phyloP scores from a whole-genome alignment of 2,329 filamentous ascomycete genomes.

The Aspergillus vadensis region DNA sequence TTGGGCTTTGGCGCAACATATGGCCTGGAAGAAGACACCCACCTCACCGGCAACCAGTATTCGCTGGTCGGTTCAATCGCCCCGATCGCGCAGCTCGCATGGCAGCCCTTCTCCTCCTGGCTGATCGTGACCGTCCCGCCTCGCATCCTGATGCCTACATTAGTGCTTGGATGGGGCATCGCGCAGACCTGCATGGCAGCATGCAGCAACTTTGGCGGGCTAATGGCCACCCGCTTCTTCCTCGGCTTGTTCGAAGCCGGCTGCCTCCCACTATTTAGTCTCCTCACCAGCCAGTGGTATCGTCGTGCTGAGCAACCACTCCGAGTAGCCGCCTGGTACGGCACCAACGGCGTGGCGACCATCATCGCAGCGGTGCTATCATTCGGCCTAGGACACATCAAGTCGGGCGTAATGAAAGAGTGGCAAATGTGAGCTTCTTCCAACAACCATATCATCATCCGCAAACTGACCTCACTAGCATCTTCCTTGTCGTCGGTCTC shows the following conservation, averaged over 20 bases:
- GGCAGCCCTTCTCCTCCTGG: slow-evolving; percentile 62
- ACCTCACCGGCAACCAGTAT: slow-evolving; percentile 58
- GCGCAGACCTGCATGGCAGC: slow-evolving; percentile 52
- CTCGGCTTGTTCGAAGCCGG: slow-evolving; percentile 57
- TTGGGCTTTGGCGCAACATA: slow-evolving; percentile 62
- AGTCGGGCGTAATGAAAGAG: slow-evolving; percentile 43
- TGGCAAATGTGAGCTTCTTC: slow-evolving; percentile 52
- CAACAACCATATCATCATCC: no score
- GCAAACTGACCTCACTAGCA: slow-evolving; percentile 29
- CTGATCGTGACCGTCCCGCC: slow-evolving; percentile 65
- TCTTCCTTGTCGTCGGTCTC: slow-evolving; percentile 64
- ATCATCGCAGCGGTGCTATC: slow-evolving; percentile 60
- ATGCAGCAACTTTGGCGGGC: slow-evolving; percentile 48
- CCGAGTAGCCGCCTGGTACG: slow-evolving; percentile 67
- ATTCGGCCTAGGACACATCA: slow-evolving; percentile 60
- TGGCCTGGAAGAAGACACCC: slow-evolving; percentile 53
- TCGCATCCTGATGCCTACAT: slow-evolving; percentile 57
- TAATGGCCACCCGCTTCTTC: slow-evolving; percentile 55
- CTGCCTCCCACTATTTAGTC: slow-evolving; percentile 48
- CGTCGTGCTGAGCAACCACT: slow-evolving; percentile 61
- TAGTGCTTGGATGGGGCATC: slow-evolving; percentile 53
- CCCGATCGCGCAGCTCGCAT: slow-evolving; percentile 61
- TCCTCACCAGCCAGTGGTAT: slow-evolving; percentile 52
- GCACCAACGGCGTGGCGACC: slow-evolving; percentile 61
- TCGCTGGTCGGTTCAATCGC: slow-evolving; percentile 60